Evolutionary conservation across 768 basidiomycete species (phyloP).

Genomic region (Boletus patriciae): DNA sequence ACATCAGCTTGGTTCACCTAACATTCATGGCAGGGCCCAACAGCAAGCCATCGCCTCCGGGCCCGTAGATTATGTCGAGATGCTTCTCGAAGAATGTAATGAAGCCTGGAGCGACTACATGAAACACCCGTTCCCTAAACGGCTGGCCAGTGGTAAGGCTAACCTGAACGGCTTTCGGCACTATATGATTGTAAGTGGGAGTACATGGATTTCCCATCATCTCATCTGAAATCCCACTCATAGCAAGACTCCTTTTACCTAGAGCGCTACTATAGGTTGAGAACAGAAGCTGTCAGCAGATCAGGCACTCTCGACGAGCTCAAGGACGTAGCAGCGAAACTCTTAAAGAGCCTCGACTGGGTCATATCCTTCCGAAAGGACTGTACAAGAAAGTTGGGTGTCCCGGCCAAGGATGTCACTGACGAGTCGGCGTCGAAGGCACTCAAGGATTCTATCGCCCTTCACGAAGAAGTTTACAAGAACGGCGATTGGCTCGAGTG

Average conservation of each 20-base stretch:
- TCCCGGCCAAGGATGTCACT: neutral
- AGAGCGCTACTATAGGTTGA: slow-evolving; percentile 1
- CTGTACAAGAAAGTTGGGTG: neutral
- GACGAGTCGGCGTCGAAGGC: neutral
- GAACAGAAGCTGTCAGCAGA: neutral
- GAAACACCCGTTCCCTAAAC: neutral
- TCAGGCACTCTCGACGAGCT: neutral
- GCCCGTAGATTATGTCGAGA: neutral
- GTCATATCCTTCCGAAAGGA: neutral
- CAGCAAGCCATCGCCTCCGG: neutral
- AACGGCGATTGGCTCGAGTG: slow-evolving; percentile 6
- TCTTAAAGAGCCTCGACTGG: neutral
- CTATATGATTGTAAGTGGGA: slow-evolving; percentile 4
- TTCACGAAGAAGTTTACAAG: neutral
- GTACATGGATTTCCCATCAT: neutral
- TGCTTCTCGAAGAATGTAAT: neutral
- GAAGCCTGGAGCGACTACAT: neutral
- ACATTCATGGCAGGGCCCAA: neutral
- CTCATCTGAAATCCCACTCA: neutral
- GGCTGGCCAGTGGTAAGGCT: neutral
- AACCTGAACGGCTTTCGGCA: slow-evolving; percentile 5
- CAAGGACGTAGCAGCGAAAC: neutral
- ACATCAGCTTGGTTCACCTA: too few relatives aligned
- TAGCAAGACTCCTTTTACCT: slow-evolving; percentile 10
- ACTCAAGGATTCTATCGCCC: neutral